A percentile compares a stretch with the other conserved stretches of the same genome.
These are phyloP conservation scores for Cardiospermum halicacabum DNA, from an alignment of 345 rosid genomes.

Conservation along the genomic window DNA sequence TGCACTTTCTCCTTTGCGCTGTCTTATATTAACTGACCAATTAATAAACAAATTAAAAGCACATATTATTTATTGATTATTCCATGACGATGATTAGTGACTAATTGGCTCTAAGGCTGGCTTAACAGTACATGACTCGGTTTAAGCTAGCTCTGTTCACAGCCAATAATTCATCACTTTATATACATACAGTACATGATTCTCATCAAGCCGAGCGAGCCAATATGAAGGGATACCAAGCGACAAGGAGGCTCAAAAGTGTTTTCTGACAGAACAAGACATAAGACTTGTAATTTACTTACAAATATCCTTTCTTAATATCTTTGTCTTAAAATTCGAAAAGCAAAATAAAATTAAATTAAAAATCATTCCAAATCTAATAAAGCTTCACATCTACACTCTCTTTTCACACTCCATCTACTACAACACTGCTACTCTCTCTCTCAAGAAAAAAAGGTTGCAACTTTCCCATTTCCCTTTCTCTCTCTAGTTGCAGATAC, in stretches of 20 bases:
- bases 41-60: neutral
- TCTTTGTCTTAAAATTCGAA: slow-evolving; percentile 2
- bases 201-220: slow-evolving; percentile 17
- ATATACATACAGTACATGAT: too few relatives aligned
- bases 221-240: neutral
- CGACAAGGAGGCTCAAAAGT: slow-evolving; percentile 9
- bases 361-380: slow-evolving; percentile 24
- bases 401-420: neutral
- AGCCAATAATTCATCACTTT: neutral
- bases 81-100: neutral
- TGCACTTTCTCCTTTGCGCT: neutral
- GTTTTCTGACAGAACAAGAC: neutral
- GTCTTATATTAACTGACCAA: slow-evolving; percentile 4
- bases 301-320: neutral
- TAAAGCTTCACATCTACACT: neutral
- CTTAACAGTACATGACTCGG: neutral
- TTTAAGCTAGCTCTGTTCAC: neutral
- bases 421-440: slow-evolving; percentile 10
- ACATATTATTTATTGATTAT: neutral
- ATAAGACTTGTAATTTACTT: neutral
- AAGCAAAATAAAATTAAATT: neutral
- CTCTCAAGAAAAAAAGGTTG: neutral
- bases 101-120: neutral
- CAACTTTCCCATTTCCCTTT: neutral
- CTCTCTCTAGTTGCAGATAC: slow-evolving; percentile 1